Percentiles rank a stretch among this genome's conserved stretches.
phyloP scores from a whole-genome alignment of 495 filamentous ascomycete species.

The Penicillium desertorum region DNA sequence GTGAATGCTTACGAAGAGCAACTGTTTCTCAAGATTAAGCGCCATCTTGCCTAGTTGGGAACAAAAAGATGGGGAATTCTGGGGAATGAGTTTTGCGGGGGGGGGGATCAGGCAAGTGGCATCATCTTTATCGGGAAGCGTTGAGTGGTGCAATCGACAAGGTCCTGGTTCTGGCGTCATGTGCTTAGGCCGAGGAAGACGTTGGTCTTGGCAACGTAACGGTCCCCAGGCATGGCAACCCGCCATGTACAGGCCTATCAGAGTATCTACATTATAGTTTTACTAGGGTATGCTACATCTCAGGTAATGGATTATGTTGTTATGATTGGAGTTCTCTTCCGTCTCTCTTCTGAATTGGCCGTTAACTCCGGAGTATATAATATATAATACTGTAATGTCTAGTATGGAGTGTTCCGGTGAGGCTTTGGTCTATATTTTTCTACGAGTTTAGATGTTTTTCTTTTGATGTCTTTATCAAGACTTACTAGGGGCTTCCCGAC shows the following conservation, averaged over 20 bases:
- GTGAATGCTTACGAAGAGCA: slow-evolving; percentile 64
- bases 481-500: background rate
- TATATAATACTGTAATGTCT: background rate
- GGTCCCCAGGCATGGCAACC: background rate
- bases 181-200: slow-evolving; percentile 17
- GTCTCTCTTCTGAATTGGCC: background rate
- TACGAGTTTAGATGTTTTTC: background rate
- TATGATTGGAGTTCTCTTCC: background rate
- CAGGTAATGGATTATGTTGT: background rate
- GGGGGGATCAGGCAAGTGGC: slow-evolving; percentile 9
- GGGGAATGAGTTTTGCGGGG: slow-evolving; percentile 8
- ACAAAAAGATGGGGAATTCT: slow-evolving; percentile 2
- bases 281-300: background rate
- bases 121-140: slow-evolving; percentile 2
- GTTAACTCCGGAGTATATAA: background rate
- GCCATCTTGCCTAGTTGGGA: slow-evolving; percentile 52
- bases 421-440: background rate
- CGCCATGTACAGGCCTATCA: background rate
- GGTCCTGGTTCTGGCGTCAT: slow-evolving; percentile 18
- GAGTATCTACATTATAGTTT: background rate
- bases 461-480: background rate
- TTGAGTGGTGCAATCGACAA: slow-evolving; percentile 9
- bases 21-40: slow-evolving; percentile 74
- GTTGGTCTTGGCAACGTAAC: slow-evolving; percentile 8
- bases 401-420: background rate